phyloP scores from a whole-genome alignment of 1,284 basidiomycete genomes.

The Austroboletus olivaceoglutinosus region DNA sequence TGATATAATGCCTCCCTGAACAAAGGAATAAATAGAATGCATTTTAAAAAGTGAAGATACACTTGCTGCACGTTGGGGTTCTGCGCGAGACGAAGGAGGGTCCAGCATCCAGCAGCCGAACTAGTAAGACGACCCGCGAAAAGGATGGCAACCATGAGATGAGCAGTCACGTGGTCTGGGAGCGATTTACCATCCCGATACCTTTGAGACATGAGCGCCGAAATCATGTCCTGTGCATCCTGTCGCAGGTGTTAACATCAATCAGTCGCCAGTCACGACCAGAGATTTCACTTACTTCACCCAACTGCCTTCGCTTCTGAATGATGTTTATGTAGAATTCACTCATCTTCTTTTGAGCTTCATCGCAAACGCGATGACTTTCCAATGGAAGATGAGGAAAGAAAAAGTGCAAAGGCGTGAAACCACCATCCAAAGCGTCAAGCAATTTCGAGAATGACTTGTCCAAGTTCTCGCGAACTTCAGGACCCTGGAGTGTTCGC shows the following conservation, averaged over 20 bases:
- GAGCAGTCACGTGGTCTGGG: conserved; percentile 90
- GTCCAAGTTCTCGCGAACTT: conserved; percentile 80
- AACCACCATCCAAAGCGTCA: conserved; percentile 90
- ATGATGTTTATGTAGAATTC: conserved; percentile 93
- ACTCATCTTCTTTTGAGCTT: conserved; percentile 91
- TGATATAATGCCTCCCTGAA: conserved; percentile 74
- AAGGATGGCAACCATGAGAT: conserved; percentile 93
- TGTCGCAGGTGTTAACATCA: conserved; percentile 24
- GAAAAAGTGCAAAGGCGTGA: conserved; percentile 91
- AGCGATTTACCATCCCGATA: conserved; percentile 86
- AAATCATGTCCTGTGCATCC: conserved; percentile 91
- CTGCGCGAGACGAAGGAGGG: conserved; percentile 85
- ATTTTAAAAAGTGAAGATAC: neutral
- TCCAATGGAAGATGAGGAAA: conserved; percentile 93
- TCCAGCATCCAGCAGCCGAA: conserved; percentile 89
- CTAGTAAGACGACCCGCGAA: conserved; percentile 99
- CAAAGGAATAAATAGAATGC: neutral
- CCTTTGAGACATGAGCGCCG: conserved; percentile 79
- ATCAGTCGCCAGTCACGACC: neutral
- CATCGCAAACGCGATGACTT: conserved; percentile 84
- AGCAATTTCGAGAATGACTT: conserved; percentile 86
- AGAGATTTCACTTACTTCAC: conserved; percentile 37
- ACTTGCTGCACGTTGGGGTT: conserved; percentile 75
- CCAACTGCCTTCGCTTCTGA: conserved; percentile 63
- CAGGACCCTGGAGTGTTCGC: conserved; percentile 89